phyloP scores from a whole-genome alignment of 352 stramenopile genomes.

The Pythium periplocum region DNA sequence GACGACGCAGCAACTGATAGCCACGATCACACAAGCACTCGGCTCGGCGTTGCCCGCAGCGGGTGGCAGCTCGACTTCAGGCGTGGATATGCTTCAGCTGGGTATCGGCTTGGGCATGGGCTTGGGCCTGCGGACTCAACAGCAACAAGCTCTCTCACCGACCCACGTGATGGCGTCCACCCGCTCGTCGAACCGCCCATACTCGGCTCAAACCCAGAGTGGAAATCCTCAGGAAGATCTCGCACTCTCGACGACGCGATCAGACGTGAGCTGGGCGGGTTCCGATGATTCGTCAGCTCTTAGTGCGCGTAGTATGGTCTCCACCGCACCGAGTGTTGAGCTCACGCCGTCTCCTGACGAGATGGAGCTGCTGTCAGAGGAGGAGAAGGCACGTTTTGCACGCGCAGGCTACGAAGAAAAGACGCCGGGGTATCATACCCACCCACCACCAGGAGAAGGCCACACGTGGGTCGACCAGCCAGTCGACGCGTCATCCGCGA shows the following conservation, averaged over 20 bases:
- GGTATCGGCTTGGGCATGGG: slow-evolving; percentile 88
- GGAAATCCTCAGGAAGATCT: slow-evolving; percentile 7
- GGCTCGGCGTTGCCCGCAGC: slow-evolving; percentile 32
- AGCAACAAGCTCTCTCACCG: slow-evolving; percentile 23
- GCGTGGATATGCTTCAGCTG: slow-evolving; percentile 70
- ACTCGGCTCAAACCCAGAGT: slow-evolving; percentile 8
- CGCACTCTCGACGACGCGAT: slow-evolving; percentile 18
- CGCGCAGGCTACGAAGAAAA: slow-evolving; percentile 38
- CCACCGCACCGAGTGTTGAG: slow-evolving; percentile 34
- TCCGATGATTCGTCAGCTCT: slow-evolving; percentile 24
- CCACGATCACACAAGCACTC: slow-evolving; percentile 70
- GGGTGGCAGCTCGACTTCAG: slow-evolving; percentile 11
- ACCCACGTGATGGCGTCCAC: slow-evolving; percentile 1
- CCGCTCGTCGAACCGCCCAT: slow-evolving; percentile 10
- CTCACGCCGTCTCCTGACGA: slow-evolving; percentile 56
- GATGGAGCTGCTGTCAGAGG: slow-evolving; percentile 26
- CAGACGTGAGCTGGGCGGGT: slow-evolving; percentile 3
- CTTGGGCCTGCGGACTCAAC: slow-evolving; percentile 69
- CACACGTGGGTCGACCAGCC: slow-evolving; percentile 48
- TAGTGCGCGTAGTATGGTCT: slow-evolving; percentile 27
- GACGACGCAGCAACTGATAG: slow-evolving; percentile 64
- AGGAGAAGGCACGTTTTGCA: slow-evolving; percentile 5
- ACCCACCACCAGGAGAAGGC: slow-evolving; percentile 50
- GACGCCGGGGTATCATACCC: slow-evolving; percentile 50
- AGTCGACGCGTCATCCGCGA: slow-evolving; percentile 41